Conservation (phyloP, 2,329 filamentous ascomycete species). For the Trichoderma polysporum region DNA sequence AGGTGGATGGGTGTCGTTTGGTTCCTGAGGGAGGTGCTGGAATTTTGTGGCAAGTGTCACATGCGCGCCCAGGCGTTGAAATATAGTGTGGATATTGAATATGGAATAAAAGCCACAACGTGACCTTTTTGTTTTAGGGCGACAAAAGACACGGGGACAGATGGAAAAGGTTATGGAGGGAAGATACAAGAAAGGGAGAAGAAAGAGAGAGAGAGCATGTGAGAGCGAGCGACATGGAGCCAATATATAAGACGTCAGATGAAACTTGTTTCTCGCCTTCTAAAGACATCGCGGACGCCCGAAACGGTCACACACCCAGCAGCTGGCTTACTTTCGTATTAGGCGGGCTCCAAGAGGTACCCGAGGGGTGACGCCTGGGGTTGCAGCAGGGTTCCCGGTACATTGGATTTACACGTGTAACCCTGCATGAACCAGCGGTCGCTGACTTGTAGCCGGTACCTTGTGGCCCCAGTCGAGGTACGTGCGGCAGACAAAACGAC, state of each 20-base stretch:
- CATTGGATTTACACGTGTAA: background rate
- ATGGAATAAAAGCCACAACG: background rate
- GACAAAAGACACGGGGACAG: background rate
- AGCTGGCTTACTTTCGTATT: background rate
- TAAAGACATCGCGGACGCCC: background rate
- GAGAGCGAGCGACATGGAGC: background rate
- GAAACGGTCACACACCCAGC: background rate
- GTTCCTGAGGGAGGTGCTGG: constrained; percentile 11
- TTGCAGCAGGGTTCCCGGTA: background rate
- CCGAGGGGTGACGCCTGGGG: background rate
- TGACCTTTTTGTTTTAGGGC: background rate
- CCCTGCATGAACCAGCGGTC: background rate
- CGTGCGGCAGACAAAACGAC: background rate
- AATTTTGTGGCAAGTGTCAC: constrained; percentile 15
- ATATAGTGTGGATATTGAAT: background rate
- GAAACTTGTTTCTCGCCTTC: background rate
- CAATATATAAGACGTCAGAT: constrained; percentile 1
- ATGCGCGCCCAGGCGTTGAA: background rate
- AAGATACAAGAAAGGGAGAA: background rate
- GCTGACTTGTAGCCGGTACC: background rate
- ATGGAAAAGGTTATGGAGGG: background rate
- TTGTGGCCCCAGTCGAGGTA: background rate
- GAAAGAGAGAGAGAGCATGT: background rate
- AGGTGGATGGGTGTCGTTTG: background rate
- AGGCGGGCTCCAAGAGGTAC: background rate